A percentile compares a stretch with the other conserved stretches of the same genome.
Evolutionary conservation across 2,329 filamentous ascomycete species (phyloP).

Genomic region (Aspergillus niger): DNA sequence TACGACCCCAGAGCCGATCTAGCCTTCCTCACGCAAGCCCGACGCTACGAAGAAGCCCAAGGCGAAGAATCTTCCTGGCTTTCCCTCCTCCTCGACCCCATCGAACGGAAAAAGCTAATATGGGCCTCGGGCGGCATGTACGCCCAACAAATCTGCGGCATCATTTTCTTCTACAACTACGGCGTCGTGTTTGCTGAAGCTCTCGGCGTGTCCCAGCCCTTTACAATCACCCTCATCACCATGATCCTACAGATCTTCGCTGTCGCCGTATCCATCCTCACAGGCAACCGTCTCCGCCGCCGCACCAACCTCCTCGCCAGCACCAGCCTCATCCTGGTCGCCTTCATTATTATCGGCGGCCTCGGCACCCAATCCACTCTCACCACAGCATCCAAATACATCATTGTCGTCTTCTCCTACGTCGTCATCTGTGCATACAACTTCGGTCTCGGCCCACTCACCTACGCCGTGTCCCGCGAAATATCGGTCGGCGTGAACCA

Average conservation of each 20-base stretch:
- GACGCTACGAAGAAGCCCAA: constrained; percentile 26
- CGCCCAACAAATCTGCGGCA: constrained; percentile 54
- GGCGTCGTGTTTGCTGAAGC: constrained; percentile 48
- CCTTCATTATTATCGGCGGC: constrained; percentile 47
- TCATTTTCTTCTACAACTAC: constrained; percentile 51
- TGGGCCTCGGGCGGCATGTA: constrained; percentile 49
- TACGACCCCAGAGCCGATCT: constrained; percentile 36
- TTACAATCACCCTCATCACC: constrained; percentile 47
- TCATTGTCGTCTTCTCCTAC: constrained; percentile 47
- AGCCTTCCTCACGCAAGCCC: constrained; percentile 23
- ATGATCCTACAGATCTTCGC: constrained; percentile 49
- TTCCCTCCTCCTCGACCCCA: constrained; percentile 45
- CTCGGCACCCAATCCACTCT: constrained; percentile 37
- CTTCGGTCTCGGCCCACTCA: constrained; percentile 48
- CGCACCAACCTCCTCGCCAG: constrained; percentile 44
- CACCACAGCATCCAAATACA: constrained; percentile 20
- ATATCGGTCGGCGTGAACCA: constrained; percentile 53
- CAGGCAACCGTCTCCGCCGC: constrained; percentile 45
- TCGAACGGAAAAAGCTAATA: constrained; percentile 52
- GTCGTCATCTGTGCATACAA: constrained; percentile 50
- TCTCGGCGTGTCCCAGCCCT: constrained; percentile 47
- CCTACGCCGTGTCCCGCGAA: constrained; percentile 49
- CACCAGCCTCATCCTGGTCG: constrained; percentile 43
- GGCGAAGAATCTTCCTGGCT: constrained; percentile 41
- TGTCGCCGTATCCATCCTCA: constrained; percentile 42